Conservation (phyloP, 768 basidiomycete genomes). For the Suillus paluster region DNA sequence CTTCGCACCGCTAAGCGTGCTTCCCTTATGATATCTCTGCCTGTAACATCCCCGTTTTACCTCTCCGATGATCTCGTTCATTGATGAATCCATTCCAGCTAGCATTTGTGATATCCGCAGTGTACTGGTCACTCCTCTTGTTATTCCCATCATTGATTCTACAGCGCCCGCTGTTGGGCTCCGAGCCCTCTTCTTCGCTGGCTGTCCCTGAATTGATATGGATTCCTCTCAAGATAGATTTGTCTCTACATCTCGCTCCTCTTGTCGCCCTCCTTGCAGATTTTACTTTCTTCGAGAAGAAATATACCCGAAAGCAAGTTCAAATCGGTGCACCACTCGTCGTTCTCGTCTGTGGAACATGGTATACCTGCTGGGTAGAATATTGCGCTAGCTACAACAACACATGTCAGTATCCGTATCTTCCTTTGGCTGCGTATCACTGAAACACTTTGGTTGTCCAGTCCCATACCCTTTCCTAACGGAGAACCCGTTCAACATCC, state of each 20-base stretch:
- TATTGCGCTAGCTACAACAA: constrained; percentile 66
- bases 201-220: constrained; percentile 27
- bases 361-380: constrained; percentile 72
- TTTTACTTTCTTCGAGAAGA: constrained; percentile 68
- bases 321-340: constrained; percentile 20
- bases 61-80: not conserved
- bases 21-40: constrained; percentile 66
- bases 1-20: constrained; percentile 54
- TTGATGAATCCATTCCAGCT: constrained; percentile 31
- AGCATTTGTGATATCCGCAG: constrained; percentile 51
- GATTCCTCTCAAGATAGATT: constrained; percentile 59
- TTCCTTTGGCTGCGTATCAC: constrained; percentile 6
- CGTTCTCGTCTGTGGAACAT: constrained; percentile 34
- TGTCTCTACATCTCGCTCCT: constrained; percentile 70
- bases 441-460: constrained; percentile 27
- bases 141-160: constrained; percentile 64
- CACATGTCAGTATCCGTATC: constrained; percentile 50
- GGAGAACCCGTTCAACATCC: constrained; percentile 51
- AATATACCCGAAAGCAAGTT: constrained; percentile 42
- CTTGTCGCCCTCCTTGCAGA: constrained; percentile 61
- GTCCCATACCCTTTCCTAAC: constrained; percentile 89
- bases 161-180: constrained; percentile 15
- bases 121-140: constrained; percentile 73
- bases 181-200: constrained; percentile 2
- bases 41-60: constrained; percentile 44